Evolutionary conservation across 2,329 filamentous ascomycete genomes (phyloP), one percentile per base, ranked within the genome.

Genomic region (Diaporthe amygdali): DNA sequence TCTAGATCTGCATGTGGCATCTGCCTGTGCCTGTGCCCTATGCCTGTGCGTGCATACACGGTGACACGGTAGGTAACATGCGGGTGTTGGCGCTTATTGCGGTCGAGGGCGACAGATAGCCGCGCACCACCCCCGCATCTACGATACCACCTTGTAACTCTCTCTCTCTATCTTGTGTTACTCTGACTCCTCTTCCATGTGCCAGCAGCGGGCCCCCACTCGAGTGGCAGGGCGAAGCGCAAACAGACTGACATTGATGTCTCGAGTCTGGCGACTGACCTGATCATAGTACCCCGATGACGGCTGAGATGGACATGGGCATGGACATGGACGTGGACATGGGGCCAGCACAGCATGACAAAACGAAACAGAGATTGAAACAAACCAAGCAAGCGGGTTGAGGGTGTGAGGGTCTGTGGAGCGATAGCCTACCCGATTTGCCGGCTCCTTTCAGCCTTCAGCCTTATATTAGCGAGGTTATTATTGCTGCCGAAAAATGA

Each of bases 331-430:
- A n/a, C 56, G 30, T 46, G 56, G 20, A 14, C 41, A 9, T 32
- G 25, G n/a, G n/a, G 41, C 37, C 59, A 22, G 59, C 59, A 27
- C 30, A 64, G 59, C n/a, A 20, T 49, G 41, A n/a, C n/a, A 49
- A 64, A 64, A 64, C 59, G 59, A 64, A 64, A 64, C 59, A 14
- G 9, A n/a, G 44, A 49, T 64, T 64, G 59, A 64, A 64, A 64
- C 59, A 27, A 37, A 49, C 20, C 17, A 49, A n/a, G n/a, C n/a
- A n/a, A n/a, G n/a, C n/a, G 27, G 37, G 17, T 34, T 22, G 55
- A 27, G 47, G 15, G 52, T 37, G 32, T n/a, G n/a, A 8, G 51
- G 32, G 17, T 30, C 37, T 22, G 56, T 61, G 56, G 56, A 63
- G 32, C 56, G 56, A 47, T 34, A 47, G 56, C 56, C 41, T 32